These are phyloP conservation scores for Galerina marginata DNA, from an alignment of 768 basidiomycete species.

Conservation along the genomic window DNA sequence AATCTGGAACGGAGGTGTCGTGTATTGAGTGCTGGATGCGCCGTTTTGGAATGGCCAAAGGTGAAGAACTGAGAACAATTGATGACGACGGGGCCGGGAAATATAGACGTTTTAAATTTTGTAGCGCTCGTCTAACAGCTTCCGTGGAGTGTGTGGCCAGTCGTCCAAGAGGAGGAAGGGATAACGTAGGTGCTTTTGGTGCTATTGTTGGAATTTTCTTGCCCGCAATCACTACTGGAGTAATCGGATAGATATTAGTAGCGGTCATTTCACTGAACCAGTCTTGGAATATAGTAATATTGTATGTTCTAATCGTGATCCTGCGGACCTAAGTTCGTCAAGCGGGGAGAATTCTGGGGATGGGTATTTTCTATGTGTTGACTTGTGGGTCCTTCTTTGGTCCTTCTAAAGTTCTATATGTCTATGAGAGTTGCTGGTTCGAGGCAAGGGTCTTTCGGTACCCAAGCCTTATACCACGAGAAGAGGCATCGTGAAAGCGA, in stretches of 20 bases:
- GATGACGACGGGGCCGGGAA: constrained; percentile 42
- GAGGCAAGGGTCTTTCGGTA: constrained; percentile 42
- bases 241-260: constrained; percentile 43
- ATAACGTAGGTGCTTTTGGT: constrained; percentile 48
- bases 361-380: constrained; percentile 22
- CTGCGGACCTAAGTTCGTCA: neutral
- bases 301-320: constrained; percentile 3
- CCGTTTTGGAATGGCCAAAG: constrained; percentile 33
- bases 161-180: constrained; percentile 61
- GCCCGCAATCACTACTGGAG: neutral
- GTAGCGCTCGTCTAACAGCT: constrained; percentile 45
- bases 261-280: constrained; percentile 11
- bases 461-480: constrained; percentile 58
- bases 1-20: constrained; percentile 62
- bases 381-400: neutral
- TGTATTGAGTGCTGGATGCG: constrained; percentile 37
- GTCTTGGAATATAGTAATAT: neutral
- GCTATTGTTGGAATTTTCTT: constrained; percentile 10
- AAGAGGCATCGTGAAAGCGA: constrained; percentile 49
- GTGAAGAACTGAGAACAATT: constrained; percentile 26
- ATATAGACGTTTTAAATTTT: constrained; percentile 56
- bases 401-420: constrained; percentile 27
- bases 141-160: constrained; percentile 40
- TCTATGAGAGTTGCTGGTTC: constrained; percentile 23
- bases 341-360: neutral